Evolutionary conservation across 768 basidiomycete species (phyloP), one percentile per base, ranked within the genome.

Genomic region (Paxillus ammoniavirescens): DNA sequence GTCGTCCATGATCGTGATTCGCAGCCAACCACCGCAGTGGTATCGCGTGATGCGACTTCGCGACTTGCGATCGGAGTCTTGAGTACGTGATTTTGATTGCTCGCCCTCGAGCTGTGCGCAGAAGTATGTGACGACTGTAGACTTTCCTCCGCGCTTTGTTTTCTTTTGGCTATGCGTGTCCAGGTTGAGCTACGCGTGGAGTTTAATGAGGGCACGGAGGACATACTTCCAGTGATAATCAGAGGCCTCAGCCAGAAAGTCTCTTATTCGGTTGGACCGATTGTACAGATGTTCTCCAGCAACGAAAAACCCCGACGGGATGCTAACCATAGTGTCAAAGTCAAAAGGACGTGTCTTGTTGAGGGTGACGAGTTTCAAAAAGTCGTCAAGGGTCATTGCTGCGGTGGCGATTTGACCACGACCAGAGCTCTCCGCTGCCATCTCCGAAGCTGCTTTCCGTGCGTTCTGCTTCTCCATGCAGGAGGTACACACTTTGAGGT

Each of bases 201-300:
- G 21, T 35, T 30, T n/a, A 42, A 33, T 18, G 8, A 23, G 28
- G 10, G 33, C 23, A 26, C 26, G 23, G n/a, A 35, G 15, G 33
- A 69, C 68, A 5, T 33, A 70, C 68, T 70, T 70, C 68, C 70
- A 70, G 35, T 72, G 68, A 47, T 72, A 70, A 53, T 70, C 70
- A 2, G 68, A 70, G 12, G 68, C 68, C 45, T 71, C 69, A 1
- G 68, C 70, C 4, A 70, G 43, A 55, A 61, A 64, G 46, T 71
- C 70, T 56, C 70, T 66, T 57, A 72, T 64, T 58, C 66, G 64
- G 55, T 72, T 70, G 0, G 70, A 72, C 42, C 68, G 66, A 57
- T 70, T 70, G 51, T 72, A 72, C 2, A 72, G 28, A 41, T 72
- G 70, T 58, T 70, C 68, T 2, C 68, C 70, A 8, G 55, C 66